phyloP scores from a whole-genome alignment of 768 basidiomycete genomes.

The Cystobasidiopsis lactophilus region DNA sequence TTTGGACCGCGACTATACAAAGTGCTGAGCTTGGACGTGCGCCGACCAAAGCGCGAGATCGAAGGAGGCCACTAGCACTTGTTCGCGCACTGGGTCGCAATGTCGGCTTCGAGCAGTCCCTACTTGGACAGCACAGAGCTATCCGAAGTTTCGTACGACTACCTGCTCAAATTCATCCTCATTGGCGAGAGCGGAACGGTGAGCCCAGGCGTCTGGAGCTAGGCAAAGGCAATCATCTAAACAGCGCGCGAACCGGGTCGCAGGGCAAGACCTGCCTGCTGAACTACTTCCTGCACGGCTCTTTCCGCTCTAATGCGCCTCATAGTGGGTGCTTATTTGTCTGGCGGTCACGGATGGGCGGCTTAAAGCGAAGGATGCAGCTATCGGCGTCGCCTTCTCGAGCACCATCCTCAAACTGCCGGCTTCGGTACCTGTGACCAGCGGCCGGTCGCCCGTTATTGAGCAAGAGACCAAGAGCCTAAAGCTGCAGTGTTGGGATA shows the following conservation, averaged over 20 bases:
- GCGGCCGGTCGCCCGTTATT: not conserved
- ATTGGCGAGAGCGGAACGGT: conserved; percentile 39
- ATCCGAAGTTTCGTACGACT: no score
- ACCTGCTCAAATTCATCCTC: conserved; percentile 95
- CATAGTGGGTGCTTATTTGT: not conserved
- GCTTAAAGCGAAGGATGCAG: conserved; percentile 36
- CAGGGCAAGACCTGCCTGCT: conserved; percentile 82
- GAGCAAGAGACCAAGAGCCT: conserved; percentile 13
- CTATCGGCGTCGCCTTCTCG: conserved; percentile 90
- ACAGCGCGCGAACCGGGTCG: not conserved
- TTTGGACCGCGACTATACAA: no score
- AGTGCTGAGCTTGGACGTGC: no score
- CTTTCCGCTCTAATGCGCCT: conserved; percentile 34
- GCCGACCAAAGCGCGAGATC: no score
- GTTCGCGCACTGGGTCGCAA: no score
- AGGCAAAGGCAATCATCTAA: no score
- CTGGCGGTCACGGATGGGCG: not conserved
- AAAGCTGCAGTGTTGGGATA: conserved; percentile 95
- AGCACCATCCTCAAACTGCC: conserved; percentile 73
- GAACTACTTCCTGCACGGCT: conserved; percentile 88
- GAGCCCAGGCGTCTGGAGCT: not conserved
- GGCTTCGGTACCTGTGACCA: conserved; percentile 1
- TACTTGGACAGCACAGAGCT: no score
- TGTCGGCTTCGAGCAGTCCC: no score
- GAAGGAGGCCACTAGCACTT: no score